phyloP scores from a whole-genome alignment of 176 grass and related monocot species.

The Cocos nucifera region DNA sequence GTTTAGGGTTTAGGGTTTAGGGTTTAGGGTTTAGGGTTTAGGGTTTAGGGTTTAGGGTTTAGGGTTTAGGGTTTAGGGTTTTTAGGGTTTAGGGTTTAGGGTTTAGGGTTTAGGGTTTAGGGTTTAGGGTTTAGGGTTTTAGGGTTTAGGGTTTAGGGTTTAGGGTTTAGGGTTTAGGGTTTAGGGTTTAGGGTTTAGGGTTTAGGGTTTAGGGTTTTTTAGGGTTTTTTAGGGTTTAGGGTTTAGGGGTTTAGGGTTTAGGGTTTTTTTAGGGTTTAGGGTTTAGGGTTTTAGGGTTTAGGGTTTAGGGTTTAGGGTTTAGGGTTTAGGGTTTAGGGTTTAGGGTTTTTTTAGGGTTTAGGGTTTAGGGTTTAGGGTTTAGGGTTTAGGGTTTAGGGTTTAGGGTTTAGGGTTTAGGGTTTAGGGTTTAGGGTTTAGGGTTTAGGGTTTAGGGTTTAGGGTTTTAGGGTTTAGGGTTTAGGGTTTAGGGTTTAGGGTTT shows the following conservation, averaged over 20 bases:
- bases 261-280: too few relatives aligned
- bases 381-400: conserved; percentile 8
- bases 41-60: too few relatives aligned
- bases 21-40: conserved; percentile 12
- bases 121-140: background rate
- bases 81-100: too few relatives aligned
- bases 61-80: too few relatives aligned
- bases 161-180: background rate
- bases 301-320: background rate
- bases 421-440: conserved; percentile 2
- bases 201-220: background rate
- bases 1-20: conserved; percentile 12
- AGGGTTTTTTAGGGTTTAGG: too few relatives aligned
- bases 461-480: conserved; percentile 5
- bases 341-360: conserved; percentile 9
- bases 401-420: conserved; percentile 7
- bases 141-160: background rate
- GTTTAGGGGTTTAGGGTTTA: too few relatives aligned
- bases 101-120: conserved; percentile 14
- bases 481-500: conserved; percentile 13
- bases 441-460: background rate
- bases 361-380: conserved; percentile 7
- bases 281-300: too few relatives aligned
- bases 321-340: conserved; percentile 8
- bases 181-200: conserved; percentile 13